Base-by-base conservation (phyloP, 2,329 filamentous ascomycete species). In the Botryosphaeria dothidea region DNA sequence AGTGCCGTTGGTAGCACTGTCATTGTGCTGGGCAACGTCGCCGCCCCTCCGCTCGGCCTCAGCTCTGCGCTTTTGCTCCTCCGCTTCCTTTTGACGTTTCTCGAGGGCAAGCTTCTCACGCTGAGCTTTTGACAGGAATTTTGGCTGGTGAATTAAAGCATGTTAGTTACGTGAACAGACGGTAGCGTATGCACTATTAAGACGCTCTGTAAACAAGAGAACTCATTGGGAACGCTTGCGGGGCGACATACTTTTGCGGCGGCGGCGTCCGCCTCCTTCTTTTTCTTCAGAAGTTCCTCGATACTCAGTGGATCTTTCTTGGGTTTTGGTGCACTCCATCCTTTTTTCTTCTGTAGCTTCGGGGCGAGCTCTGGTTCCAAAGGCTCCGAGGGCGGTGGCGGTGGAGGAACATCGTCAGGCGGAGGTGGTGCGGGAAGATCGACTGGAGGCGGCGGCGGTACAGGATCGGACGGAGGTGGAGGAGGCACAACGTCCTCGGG, bases 51-150 rank as follows among this genome's bases (percentile, higher is more conserved):
- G 71, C 19, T 56, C 67, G 75, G 82, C 78, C 65, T 84, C 82
- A 13, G 76, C 72, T 68, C 82, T 84, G 62, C 79, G 83, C 72
- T 86, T 85, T 27, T 85, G 83, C 52, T 88, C 87, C 67, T 90
- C 87, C 1, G 87, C 85, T 72, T 94, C 90, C 69, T 92, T 91
- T 41, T 85, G 84, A 56, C 89, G 84, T 77, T 92, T 92, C 73
- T 96, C 91, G 17, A 92, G 83, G 31, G 92, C 92, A 27, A 96
- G 78, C 66, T 88, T 86, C 75, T 96, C 92, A 64, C 93, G 86
- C 76, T 96, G 86, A 34, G 90, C 90, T 81, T 91, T 95, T 4
- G 91, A 90, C 23, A 97, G 81, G 75, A 96, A 96, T 76, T 92
- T 93, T 4, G 93, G 93, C 83, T 88, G 73, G 66, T 69, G 51